phyloP scores from a whole-genome alignment of 2,329 filamentous ascomycete genomes.

The Trichoderma citrinoviride region DNA sequence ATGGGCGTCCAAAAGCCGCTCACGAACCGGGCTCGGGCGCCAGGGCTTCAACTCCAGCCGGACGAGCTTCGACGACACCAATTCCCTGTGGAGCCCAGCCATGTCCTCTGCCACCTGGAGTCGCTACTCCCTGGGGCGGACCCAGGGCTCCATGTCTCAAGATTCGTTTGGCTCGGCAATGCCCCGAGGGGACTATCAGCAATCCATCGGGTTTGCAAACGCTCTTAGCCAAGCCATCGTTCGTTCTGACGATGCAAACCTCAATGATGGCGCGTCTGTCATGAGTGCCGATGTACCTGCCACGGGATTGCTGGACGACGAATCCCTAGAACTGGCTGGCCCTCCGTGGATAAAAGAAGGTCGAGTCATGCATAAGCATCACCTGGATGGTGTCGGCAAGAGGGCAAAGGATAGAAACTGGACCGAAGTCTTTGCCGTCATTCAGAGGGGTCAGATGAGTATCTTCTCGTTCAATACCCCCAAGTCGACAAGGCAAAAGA shows the following conservation, averaged over 20 bases:
- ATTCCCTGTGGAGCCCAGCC: constrained; percentile 84
- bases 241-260: constrained; percentile 71
- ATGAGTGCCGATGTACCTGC: constrained; percentile 57
- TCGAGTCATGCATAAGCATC: constrained; percentile 92
- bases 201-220: constrained; percentile 96
- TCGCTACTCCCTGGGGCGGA: constrained; percentile 87
- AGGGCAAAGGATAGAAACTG: constrained; percentile 92
- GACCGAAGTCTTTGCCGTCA: constrained; percentile 92
- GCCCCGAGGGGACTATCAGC: constrained; percentile 79
- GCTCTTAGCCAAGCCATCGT: constrained; percentile 96
- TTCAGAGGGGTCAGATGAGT: constrained; percentile 91
- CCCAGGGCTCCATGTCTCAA: constrained; percentile 86
- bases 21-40: constrained; percentile 67
- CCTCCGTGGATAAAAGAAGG: constrained; percentile 99
- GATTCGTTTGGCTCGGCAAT: constrained; percentile 81
- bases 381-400: constrained; percentile 86
- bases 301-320: constrained; percentile 78
- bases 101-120: constrained; percentile 92
- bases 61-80: constrained; percentile 89
- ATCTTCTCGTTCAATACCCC: constrained; percentile 89
- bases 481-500: constrained; percentile 71
- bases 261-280: constrained; percentile 47
- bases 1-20: constrained; percentile 84
- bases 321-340: constrained; percentile 84
- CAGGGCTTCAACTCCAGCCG: constrained; percentile 86